A percentile compares a stretch with the other conserved stretches of the same genome.
Conservation (phyloP, 2,329 filamentous ascomycete genomes). For the Annulohypoxylon truncatum region DNA sequence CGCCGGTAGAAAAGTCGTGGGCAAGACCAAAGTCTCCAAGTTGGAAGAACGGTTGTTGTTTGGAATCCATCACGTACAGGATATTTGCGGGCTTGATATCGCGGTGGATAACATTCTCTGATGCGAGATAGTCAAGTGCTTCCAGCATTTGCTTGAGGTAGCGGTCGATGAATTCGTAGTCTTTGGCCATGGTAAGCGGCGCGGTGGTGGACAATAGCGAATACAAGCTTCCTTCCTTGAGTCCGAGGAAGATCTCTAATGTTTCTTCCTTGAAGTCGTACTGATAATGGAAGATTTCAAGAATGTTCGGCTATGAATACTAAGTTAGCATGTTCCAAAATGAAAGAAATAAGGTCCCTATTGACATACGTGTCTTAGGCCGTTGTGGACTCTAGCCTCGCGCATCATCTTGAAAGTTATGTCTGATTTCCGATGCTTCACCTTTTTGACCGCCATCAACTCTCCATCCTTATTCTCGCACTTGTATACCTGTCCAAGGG, state of each 20-base stretch:
- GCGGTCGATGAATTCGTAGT: neutral
- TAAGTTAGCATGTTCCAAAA: neutral
- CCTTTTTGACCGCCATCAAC: neutral
- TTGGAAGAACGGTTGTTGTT: neutral
- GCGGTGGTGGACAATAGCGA: neutral
- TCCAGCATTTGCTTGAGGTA: constrained; percentile 41
- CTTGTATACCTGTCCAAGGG: neutral
- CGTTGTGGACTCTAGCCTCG: neutral
- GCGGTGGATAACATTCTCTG: constrained; percentile 36
- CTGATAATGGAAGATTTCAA: constrained; percentile 17
- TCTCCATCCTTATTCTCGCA: neutral
- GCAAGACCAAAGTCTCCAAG: constrained; percentile 31
- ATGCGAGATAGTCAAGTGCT: constrained; percentile 38
- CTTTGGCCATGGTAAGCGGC: neutral
- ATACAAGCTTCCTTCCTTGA: constrained; percentile 31
- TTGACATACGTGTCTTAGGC: constrained; percentile 5
- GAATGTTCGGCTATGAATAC: neutral
- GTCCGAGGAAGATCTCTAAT: constrained; percentile 28
- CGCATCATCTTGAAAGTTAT: neutral
- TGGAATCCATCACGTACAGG: constrained; percentile 21
- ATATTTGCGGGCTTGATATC: constrained; percentile 45
- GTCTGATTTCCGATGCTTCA: neutral
- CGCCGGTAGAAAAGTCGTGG: neutral
- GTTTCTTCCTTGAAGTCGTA: too few species aligned
- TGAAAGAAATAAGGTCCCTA: neutral